These are phyloP conservation scores for Saccharomycopsis oosterbeekiorum DNA, from an alignment of 805 yeast species.

Conservation along the genomic window DNA sequence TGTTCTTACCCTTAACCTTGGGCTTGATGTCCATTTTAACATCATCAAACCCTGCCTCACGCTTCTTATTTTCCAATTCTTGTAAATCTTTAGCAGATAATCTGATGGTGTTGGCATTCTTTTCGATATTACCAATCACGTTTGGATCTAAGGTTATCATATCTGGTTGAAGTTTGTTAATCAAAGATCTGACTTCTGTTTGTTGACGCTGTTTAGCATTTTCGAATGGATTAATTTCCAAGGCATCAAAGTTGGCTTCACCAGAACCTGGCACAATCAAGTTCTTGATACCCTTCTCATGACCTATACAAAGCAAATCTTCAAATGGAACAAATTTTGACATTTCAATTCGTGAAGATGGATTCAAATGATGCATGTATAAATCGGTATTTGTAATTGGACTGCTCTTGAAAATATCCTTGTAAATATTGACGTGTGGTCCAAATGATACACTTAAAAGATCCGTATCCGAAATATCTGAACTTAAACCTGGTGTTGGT, in stretches of 20 bases:
- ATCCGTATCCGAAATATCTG: conserved; percentile 81
- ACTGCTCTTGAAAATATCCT: conserved; percentile 52
- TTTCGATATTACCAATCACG: conserved; percentile 75
- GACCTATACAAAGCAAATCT: conserved; percentile 91
- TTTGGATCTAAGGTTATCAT: conserved; percentile 87
- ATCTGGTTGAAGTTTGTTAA: conserved; percentile 87
- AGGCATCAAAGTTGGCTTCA: conserved; percentile 93
- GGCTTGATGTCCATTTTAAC: conserved; percentile 53
- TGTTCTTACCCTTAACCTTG: conserved; percentile 67
- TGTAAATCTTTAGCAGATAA: conserved; percentile 50
- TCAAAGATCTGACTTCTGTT: conserved; percentile 72
- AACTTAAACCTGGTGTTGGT: conserved; percentile 78
- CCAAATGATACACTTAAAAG: conserved; percentile 89
- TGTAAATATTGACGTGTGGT: conserved; percentile 91
- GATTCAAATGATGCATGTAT: conserved; percentile 81
- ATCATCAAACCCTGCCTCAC: conserved; percentile 26
- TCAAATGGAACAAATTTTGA: conserved; percentile 84
- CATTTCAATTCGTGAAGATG: conserved; percentile 64
- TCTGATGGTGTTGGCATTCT: conserved; percentile 52
- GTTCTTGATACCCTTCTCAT: conserved; percentile 68
- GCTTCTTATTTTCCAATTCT: conserved; percentile 30
- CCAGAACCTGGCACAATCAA: conserved; percentile 93
- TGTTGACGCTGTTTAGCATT: conserved; percentile 90
- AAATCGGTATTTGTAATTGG: conserved; percentile 28
- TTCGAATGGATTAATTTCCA: conserved; percentile 89